Base-by-base conservation (phyloP, 2,329 filamentous ascomycete genomes). In the Mycocentrospora acerina region DNA sequence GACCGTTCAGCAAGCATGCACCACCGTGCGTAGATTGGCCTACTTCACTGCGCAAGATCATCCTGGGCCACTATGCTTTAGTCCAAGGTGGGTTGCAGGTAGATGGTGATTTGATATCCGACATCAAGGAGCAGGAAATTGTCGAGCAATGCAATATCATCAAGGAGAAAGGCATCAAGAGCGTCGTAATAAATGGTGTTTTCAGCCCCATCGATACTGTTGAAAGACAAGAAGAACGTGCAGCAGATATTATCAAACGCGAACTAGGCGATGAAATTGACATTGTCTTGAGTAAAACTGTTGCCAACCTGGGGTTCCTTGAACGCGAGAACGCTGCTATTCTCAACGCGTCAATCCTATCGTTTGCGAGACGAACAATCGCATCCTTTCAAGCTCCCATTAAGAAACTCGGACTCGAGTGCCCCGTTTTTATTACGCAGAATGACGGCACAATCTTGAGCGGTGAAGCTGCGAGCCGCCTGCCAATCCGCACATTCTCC, bases 141-240 rank as follows among this genome's bases (percentile, higher is more conserved):
- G 51, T 73, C 5, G 63, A 68, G 25, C 60, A 72, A 47, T 73
- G 71, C 40, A 64, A 53, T 4, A 62, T 66, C 14, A 73, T 75
- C 48, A 71, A 69, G 51, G 64, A 68, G 25, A 68, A 69, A 15
- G 67, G 68, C 1, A 60, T 76, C 35, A 66, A 60, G 14, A 70
- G 70, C 26, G 66, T 83, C 2, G 79, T 80, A 0, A 64, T 83
- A 4, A 73, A 76, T 4, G 79, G 79, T 2, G 72, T 81, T 7
- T 82, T 79, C 59, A 78, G 75, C 7, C 78, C 79, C 0, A 77
- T 81, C 16, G 79, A 83, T 52, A 71, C 74, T 8, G 48, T 70
- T 3, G 73, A 73, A 49, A 61, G 60, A 28, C 79, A 82, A 54
- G 79, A 81, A 58, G 66, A 75, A 26, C 60, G 67, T 3, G 77